phyloP scores from a whole-genome alignment of 176 grass and related monocot species.

The Rhynchospora tenuis region DNA sequence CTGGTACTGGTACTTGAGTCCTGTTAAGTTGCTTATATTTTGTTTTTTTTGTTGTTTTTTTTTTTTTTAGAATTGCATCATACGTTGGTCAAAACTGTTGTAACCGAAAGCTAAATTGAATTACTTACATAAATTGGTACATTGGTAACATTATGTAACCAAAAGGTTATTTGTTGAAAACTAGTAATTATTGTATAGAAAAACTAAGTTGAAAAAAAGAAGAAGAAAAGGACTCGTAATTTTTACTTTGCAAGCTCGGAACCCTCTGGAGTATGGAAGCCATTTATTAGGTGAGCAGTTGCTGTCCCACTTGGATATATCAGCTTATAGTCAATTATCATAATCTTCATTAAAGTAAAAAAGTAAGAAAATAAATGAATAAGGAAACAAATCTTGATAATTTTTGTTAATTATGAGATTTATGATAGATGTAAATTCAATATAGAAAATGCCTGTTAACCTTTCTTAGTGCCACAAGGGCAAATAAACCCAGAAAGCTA shows the following conservation, averaged over 20 bases:
- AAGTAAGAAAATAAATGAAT: too few species aligned
- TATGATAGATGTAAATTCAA: neutral
- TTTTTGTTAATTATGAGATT: neutral
- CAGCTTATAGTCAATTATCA: conserved; percentile 37
- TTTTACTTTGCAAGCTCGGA: conserved; percentile 30
- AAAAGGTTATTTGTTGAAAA: too few species aligned
- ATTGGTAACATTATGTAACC: too few species aligned
- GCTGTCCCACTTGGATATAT: conserved; percentile 37
- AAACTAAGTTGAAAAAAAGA: neutral
- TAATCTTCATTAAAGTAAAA: conserved; percentile 16
- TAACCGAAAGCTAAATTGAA: too few species aligned
- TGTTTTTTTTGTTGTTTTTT: too few species aligned
- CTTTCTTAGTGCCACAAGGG: conserved; percentile 26
- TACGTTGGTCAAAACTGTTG: too few species aligned
- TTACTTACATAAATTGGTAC: too few species aligned
- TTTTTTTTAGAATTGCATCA: too few species aligned
- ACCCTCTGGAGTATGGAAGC: conserved; percentile 32
- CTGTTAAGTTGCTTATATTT: too few species aligned
- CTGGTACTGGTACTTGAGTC: too few species aligned
- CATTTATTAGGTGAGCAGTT: conserved; percentile 31
- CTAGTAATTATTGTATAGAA: too few species aligned
- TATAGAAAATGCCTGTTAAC: neutral
- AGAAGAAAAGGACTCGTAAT: neutral
- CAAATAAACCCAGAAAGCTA: conserved; percentile 31
- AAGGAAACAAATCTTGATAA: neutral